A percentile compares a stretch with the other conserved stretches of the same genome.
Conservation (phyloP, 2,329 filamentous ascomycete genomes). For the Aaosphaeria pasadenensis region DNA sequence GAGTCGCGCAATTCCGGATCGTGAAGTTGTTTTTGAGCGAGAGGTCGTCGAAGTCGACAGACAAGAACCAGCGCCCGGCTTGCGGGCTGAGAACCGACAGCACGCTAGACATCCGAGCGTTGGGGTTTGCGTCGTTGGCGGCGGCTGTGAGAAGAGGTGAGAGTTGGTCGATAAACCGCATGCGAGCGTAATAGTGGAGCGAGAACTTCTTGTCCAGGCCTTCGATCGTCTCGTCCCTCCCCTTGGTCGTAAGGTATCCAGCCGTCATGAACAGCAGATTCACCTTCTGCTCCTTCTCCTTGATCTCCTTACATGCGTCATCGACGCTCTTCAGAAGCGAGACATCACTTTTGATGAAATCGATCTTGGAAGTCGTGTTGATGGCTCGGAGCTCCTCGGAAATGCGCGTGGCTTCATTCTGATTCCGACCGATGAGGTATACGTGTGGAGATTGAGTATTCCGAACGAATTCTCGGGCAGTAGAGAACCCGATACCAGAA, state of each 20-base stretch:
- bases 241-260: conserved; percentile 45
- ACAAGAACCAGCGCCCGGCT: conserved; percentile 7
- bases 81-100: conserved; percentile 27
- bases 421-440: conserved; percentile 44
- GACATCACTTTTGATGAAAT: conserved; percentile 44
- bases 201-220: conserved; percentile 33
- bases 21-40: conserved; percentile 22
- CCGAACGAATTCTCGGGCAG: conserved; percentile 42
- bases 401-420: conserved; percentile 35
- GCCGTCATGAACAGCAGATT: conserved; percentile 56
- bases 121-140: conserved; percentile 8
- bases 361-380: conserved; percentile 36
- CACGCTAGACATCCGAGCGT: conserved; percentile 21
- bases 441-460: conserved; percentile 37
- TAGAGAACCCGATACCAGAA: conserved; percentile 43
- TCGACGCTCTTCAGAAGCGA: conserved; percentile 42
- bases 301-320: conserved; percentile 47
- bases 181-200: conserved; percentile 36
- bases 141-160: conserved; percentile 31
- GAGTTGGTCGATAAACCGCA: conserved; percentile 38
- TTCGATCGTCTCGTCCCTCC: conserved; percentile 36
- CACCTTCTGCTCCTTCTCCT: conserved; percentile 48
- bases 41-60: conserved; percentile 23
- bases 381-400: conserved; percentile 36
- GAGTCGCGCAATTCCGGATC: conserved; percentile 18